These are phyloP conservation scores for Cantharellus cinnabarinus DNA, from an alignment of 768 basidiomycete species.

Conservation along the genomic window DNA sequence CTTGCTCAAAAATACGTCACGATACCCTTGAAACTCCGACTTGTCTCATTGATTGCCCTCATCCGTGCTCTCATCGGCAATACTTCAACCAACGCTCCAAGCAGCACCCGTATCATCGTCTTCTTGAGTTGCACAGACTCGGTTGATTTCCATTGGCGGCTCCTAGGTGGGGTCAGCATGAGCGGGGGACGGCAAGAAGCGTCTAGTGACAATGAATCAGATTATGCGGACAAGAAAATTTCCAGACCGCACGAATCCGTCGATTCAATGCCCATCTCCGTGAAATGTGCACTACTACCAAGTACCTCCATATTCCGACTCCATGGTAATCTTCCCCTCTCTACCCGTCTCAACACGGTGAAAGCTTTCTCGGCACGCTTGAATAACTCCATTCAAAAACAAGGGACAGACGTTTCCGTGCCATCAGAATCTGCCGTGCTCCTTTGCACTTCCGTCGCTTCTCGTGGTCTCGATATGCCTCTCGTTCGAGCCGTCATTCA, in stretches of 20 bases:
- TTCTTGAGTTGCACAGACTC: constrained; percentile 96
- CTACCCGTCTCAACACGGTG: constrained; percentile 63
- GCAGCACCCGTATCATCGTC: constrained; percentile 62
- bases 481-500: constrained; percentile 88
- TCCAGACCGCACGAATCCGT: constrained; percentile 11
- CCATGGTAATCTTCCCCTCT: constrained; percentile 78
- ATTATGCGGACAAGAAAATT: constrained; percentile 15
- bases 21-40: constrained; percentile 80
- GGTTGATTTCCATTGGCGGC: constrained; percentile 88
- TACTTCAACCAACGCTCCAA: constrained; percentile 14
- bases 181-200: constrained; percentile 14
- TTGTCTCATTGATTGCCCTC: constrained; percentile 75
- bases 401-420: constrained; percentile 12
- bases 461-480: constrained; percentile 91
- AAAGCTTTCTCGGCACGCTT: constrained; percentile 33
- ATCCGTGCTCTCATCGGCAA: constrained; percentile 55
- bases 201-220: constrained; percentile 11
- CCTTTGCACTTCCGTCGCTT: constrained; percentile 91
- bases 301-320: constrained; percentile 66
- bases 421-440: constrained; percentile 40
- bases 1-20: constrained; percentile 78
- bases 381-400: constrained; percentile 1
- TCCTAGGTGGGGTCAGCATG: constrained; percentile 59
- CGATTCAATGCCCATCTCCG: constrained; percentile 23
- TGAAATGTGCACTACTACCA: constrained; percentile 59